phyloP scores from a whole-genome alignment of 2,329 filamentous ascomycete species.

The Epicoccum sorghinum region DNA sequence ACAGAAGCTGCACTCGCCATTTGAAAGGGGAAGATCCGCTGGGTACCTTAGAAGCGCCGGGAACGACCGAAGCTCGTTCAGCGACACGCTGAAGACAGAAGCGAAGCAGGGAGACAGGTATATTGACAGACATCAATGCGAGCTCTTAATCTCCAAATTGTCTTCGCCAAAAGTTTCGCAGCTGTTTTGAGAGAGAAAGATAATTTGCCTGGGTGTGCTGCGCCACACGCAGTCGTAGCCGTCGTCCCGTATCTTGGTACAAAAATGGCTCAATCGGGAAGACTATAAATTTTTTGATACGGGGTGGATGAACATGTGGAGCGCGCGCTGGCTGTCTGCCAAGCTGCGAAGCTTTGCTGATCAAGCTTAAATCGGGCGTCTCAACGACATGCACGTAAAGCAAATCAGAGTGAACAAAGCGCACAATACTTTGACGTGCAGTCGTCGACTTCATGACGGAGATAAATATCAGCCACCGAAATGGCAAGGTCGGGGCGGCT shows the following conservation, averaged over 20 bases:
- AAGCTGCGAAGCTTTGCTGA: background rate
- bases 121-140: background rate
- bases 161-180: background rate
- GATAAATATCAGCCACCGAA: slow-evolving; percentile 9
- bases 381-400: background rate
- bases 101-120: no score
- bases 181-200: background rate
- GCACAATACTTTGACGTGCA: slow-evolving; percentile 7
- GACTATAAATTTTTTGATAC: slow-evolving; percentile 4
- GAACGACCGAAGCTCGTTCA: no score
- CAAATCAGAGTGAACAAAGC: slow-evolving; percentile 6
- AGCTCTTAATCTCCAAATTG: background rate
- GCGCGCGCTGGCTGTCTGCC: background rate
- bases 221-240: slow-evolving; percentile 1
- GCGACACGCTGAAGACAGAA: no score
- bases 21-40: no score
- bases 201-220: background rate
- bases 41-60: no score
- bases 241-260: background rate
- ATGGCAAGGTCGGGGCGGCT: slow-evolving; percentile 2
- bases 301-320: background rate
- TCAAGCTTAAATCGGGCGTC: background rate
- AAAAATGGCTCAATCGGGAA: slow-evolving; percentile 12
- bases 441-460: slow-evolving; percentile 11
- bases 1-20: no score